Evolutionary conservation across 441 rosid genomes (phyloP).

Genomic region (Mallotus repandus): DNA sequence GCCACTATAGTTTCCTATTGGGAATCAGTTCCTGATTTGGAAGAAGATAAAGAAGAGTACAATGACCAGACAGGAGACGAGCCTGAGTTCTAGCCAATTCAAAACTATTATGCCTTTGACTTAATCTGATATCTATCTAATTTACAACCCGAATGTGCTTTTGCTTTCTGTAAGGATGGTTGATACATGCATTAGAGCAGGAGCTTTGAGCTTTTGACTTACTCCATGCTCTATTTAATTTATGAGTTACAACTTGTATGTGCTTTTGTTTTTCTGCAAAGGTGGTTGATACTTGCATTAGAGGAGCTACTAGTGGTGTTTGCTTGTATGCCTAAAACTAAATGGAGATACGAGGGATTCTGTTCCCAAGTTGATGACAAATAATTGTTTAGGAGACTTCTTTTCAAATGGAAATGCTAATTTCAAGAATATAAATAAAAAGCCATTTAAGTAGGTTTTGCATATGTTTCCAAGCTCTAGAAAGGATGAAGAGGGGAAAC

Average conservation of each 20-base stretch:
- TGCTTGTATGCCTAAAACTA: not conserved
- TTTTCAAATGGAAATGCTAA: not conserved
- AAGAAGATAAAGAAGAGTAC: conserved; percentile 32
- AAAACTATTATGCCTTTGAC: not conserved
- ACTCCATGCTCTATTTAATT: no score
- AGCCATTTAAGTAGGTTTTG: not conserved
- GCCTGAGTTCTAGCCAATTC: conserved; percentile 32
- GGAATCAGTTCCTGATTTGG: conserved; percentile 25
- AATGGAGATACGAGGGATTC: not conserved
- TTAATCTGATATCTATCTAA: not conserved
- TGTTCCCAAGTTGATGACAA: not conserved
- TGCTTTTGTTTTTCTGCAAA: no score
- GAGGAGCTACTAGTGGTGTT: not conserved
- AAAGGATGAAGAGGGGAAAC: not conserved
- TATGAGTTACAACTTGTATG: no score
- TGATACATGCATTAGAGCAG: not conserved
- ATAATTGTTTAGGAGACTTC: not conserved
- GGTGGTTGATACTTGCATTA: not conserved
- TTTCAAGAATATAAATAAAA: not conserved
- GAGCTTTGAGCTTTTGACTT: no score
- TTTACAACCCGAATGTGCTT: not conserved
- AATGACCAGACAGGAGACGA: conserved; percentile 34
- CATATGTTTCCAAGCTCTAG: not conserved
- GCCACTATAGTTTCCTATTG: conserved; percentile 15
- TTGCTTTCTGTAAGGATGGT: conserved; percentile 11